Percentiles rank a stretch among this genome's conserved stretches.
phyloP scores from a whole-genome alignment of 2,329 filamentous ascomycete species.

The Talaromyces sp. region DNA sequence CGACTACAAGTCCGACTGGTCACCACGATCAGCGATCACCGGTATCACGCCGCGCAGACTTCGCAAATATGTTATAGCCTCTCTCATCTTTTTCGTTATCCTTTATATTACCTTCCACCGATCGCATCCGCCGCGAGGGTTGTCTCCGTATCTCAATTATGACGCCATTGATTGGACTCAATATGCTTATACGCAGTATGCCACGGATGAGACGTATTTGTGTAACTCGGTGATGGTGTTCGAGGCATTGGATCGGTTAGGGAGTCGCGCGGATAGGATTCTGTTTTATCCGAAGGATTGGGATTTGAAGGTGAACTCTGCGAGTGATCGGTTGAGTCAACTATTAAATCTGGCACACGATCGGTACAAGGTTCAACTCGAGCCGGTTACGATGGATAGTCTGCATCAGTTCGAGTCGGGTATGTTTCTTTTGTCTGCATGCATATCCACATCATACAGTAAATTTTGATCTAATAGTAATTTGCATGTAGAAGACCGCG shows the following conservation, averaged over 20 bases:
- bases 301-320: slow-evolving; percentile 33
- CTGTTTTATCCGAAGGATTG: slow-evolving; percentile 43
- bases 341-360: slow-evolving; percentile 49
- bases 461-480: background rate
- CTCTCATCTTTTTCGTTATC: slow-evolving; percentile 16
- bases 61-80: slow-evolving; percentile 17
- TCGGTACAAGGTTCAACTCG: slow-evolving; percentile 49
- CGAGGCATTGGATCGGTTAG: slow-evolving; percentile 38
- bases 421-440: background rate
- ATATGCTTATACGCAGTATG: slow-evolving; percentile 45
- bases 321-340: slow-evolving; percentile 39
- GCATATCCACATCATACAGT: background rate
- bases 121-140: slow-evolving; percentile 12
- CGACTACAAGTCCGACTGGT: slow-evolving; percentile 17
- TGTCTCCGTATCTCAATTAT: slow-evolving; percentile 19
- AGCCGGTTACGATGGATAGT: slow-evolving; percentile 37
- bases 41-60: slow-evolving; percentile 12
- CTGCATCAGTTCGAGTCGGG: slow-evolving; percentile 5
- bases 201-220: slow-evolving; percentile 40
- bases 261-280: slow-evolving; percentile 40
- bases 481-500: slow-evolving; percentile 23
- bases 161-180: slow-evolving; percentile 39
- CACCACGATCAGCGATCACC: slow-evolving; percentile 4
- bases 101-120: slow-evolving; percentile 16
- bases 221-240: slow-evolving; percentile 46